phyloP scores from a whole-genome alignment of 345 rosid genomes.

The Syzygium aqueum region DNA sequence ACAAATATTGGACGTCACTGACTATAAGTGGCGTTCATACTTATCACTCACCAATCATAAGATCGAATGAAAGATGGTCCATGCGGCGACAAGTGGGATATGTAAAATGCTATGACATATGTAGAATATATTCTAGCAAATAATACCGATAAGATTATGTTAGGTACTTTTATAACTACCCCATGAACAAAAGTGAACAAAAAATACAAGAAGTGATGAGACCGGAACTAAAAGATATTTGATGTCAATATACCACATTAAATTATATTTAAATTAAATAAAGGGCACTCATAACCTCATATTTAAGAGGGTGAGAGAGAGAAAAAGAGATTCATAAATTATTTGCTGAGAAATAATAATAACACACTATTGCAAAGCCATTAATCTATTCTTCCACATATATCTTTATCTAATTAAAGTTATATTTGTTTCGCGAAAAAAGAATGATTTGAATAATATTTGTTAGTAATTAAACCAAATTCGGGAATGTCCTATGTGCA shows the following conservation, averaged over 20 bases:
- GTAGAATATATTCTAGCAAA: background rate
- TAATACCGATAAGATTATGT: background rate
- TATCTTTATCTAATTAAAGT: background rate
- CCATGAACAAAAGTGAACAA: background rate
- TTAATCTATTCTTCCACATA: background rate
- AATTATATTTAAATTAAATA: background rate
- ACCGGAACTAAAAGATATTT: background rate
- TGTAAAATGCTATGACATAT: background rate
- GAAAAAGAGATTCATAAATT: background rate
- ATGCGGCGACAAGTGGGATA: background rate
- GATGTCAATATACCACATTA: background rate
- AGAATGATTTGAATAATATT: too few species aligned
- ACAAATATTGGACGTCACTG: background rate
- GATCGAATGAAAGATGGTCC: background rate
- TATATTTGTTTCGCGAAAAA: too few species aligned
- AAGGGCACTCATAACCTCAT: background rate
- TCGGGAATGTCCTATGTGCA: too few species aligned
- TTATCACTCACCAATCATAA: background rate
- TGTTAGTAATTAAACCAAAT: too few species aligned
- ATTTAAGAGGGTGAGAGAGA: background rate
- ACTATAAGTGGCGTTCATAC: background rate
- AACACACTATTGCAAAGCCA: background rate
- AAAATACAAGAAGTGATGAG: background rate
- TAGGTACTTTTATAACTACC: background rate
- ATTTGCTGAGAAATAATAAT: background rate